These are phyloP conservation scores for Fusarium secorum DNA, from an alignment of 2,329 filamentous ascomycete species.

Conservation along the genomic window DNA sequence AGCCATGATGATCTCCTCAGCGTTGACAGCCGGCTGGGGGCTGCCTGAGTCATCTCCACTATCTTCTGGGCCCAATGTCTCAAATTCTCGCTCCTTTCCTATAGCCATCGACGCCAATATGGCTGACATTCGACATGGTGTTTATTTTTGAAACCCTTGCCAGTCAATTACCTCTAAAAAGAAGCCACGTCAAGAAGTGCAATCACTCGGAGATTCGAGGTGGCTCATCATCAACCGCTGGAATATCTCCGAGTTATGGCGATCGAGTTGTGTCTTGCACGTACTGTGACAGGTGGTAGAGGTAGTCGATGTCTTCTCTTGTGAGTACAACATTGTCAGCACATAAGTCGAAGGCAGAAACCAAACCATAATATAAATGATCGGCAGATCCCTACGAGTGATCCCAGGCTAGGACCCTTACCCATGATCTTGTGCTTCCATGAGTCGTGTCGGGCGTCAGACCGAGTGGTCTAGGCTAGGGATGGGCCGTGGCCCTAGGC, in stretches of 20 bases:
- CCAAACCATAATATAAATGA: not conserved
- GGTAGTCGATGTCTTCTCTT: not conserved
- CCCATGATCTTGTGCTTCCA: not conserved
- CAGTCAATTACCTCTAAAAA: too few species aligned
- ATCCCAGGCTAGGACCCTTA: not conserved
- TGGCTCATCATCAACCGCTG: not conserved
- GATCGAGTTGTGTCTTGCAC: not conserved
- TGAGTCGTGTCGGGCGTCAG: not conserved
- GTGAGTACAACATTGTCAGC: not conserved
- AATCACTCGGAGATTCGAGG: not conserved
- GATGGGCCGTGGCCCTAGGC: not conserved
- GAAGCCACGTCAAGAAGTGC: not conserved
- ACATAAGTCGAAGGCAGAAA: not conserved
- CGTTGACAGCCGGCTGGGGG: constrained; percentile 9
- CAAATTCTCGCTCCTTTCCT: not conserved
- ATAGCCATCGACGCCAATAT: not conserved
- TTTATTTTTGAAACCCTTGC: not conserved
- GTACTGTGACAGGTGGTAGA: not conserved
- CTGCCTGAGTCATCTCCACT: constrained; percentile 8
- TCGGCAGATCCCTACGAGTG: not conserved
- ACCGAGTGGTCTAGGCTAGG: not conserved
- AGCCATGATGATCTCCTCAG: constrained; percentile 47
- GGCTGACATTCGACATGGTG: constrained; percentile 1
- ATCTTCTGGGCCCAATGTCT: not conserved
- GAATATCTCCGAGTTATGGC: not conserved